Percentiles rank a stretch among this genome's conserved stretches.
Conservation (phyloP, 2,329 filamentous ascomycete genomes). For the Penicillium nordicum region DNA sequence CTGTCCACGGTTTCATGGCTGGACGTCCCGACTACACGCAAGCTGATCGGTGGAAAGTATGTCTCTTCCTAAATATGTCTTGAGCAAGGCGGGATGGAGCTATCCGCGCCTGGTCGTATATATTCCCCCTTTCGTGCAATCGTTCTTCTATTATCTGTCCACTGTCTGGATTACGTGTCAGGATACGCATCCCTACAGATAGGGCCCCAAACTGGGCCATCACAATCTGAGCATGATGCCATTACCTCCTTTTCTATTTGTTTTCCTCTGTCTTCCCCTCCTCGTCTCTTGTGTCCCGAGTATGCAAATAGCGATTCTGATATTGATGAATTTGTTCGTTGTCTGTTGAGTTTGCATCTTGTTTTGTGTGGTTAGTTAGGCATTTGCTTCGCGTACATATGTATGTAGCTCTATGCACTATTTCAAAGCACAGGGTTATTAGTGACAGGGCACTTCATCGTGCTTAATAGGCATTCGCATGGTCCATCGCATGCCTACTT, state of each 20-base stretch:
- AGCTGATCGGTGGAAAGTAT: constrained; percentile 73
- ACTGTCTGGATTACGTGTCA: constrained; percentile 2
- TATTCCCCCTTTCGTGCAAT: constrained; percentile 1
- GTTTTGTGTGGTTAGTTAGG: constrained; percentile 15
- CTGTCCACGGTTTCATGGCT: constrained; percentile 55
- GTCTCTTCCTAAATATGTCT: constrained; percentile 48
- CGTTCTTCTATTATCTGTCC: background rate
- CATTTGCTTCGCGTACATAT: constrained; percentile 10
- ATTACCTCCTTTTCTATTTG: constrained; percentile 2
- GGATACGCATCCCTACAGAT: background rate
- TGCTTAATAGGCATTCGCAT: background rate
- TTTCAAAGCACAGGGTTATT: background rate
- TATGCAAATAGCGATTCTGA: constrained; percentile 22
- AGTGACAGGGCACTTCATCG: background rate
- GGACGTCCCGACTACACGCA: constrained; percentile 62
- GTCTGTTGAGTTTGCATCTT: background rate
- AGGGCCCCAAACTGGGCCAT: background rate
- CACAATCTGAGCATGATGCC: background rate
- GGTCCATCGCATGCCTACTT: background rate
- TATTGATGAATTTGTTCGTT: constrained; percentile 13
- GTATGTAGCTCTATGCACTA: background rate
- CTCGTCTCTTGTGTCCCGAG: constrained; percentile 4
- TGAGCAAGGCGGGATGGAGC: background rate
- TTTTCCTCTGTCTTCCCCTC: background rate
- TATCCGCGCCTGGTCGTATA: constrained; percentile 14